A percentile compares a stretch with the other conserved stretches of the same genome.
These are phyloP conservation scores for Rauvolfia tetraphylla DNA, from an alignment of 257 asterid species.

Conservation along the genomic window DNA sequence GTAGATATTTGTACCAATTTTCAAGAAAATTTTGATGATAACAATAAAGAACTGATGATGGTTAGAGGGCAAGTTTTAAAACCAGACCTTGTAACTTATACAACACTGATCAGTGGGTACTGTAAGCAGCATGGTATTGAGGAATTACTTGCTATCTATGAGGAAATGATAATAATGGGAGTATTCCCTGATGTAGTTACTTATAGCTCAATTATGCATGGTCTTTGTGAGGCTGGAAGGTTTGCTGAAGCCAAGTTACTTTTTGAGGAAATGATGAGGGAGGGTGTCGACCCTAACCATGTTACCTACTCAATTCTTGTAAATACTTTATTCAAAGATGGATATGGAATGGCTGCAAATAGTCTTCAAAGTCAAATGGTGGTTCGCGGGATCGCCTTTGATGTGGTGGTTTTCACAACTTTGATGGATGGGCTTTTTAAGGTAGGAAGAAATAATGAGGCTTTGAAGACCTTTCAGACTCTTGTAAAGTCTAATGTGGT, in stretches of 20 bases:
- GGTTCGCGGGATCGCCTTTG: slow-evolving; percentile 68
- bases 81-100: slow-evolving; percentile 51
- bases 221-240: slow-evolving; percentile 59
- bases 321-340: slow-evolving; percentile 50
- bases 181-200: slow-evolving; percentile 72
- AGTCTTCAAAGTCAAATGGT: slow-evolving; percentile 77
- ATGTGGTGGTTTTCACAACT: slow-evolving; percentile 62
- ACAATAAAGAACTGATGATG: slow-evolving; percentile 15
- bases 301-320: slow-evolving; percentile 61
- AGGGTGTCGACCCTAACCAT: slow-evolving; percentile 70
- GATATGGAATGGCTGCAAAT: slow-evolving; percentile 50
- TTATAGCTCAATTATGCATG: slow-evolving; percentile 49
- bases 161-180: slow-evolving; percentile 58
- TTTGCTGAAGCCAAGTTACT: slow-evolving; percentile 54
- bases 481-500: slow-evolving; percentile 42
- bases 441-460: slow-evolving; percentile 62
- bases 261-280: slow-evolving; percentile 52
- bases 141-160: slow-evolving; percentile 49
- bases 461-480: slow-evolving; percentile 46
- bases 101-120: slow-evolving; percentile 47
- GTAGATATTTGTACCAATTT: background rate
- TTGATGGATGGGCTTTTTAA: slow-evolving; percentile 78
- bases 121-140: slow-evolving; percentile 38
- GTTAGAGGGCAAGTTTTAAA: slow-evolving; percentile 26
- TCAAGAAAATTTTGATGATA: slow-evolving; percentile 23